phyloP scores from a whole-genome alignment of 495 filamentous ascomycete genomes.

The Friedmanniomyces simplex region DNA sequence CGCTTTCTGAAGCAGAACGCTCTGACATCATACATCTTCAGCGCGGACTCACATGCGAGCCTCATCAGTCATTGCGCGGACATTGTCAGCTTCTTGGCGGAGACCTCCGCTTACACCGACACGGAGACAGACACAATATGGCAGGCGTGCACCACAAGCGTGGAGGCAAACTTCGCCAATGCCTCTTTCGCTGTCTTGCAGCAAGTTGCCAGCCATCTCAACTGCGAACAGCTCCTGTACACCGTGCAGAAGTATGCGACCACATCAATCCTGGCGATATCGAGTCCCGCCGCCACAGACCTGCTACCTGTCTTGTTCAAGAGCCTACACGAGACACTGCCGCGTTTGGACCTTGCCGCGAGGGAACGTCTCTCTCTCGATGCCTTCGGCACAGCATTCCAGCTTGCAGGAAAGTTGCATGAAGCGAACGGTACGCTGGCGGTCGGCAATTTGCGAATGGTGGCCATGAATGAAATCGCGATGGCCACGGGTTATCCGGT shows the following conservation, averaged over 20 bases:
- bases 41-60: constrained; percentile 84
- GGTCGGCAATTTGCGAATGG: neutral
- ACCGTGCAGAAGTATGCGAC: constrained; percentile 63
- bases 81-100: constrained; percentile 78
- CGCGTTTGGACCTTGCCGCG: neutral
- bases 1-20: constrained; percentile 58
- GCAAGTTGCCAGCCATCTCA: constrained; percentile 52
- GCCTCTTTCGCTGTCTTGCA: constrained; percentile 69
- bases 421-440: neutral
- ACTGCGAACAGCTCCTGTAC: constrained; percentile 48
- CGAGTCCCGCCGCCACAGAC: constrained; percentile 45
- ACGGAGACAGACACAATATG: constrained; percentile 71
- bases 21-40: constrained; percentile 74
- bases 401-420: neutral
- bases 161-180: constrained; percentile 72
- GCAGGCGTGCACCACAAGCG: constrained; percentile 70
- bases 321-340: constrained; percentile 7
- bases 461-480: constrained; percentile 1
- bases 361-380: neutral
- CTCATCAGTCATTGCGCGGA: constrained; percentile 73
- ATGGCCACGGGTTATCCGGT: neutral
- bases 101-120: constrained; percentile 63
- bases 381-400: neutral
- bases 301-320: constrained; percentile 15
- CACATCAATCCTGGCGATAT: constrained; percentile 48